Evolutionary conservation across 495 filamentous ascomycete species (phyloP), one percentile per base, ranked within the genome.

Genomic region (Tuber aestivum): DNA sequence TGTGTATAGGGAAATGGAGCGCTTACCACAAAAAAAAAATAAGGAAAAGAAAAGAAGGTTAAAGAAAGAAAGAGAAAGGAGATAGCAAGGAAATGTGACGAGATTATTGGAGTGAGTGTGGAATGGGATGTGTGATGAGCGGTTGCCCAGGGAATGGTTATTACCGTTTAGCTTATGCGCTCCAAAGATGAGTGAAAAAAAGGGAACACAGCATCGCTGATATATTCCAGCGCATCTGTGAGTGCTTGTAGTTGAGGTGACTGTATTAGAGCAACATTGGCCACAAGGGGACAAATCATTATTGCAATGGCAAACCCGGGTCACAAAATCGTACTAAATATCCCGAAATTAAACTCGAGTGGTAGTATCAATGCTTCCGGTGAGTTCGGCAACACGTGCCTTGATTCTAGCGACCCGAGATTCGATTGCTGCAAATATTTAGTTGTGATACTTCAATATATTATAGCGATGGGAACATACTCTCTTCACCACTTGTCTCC

Each of bases 361-460:
- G 44, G 45, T 79, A 32, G 70, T 41, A 38, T 95, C 92, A 87
- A 92, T 91, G 84, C 91, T 92, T 76, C 92, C 92, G 20, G 96
- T 99, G 81, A 99, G 84, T 84, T 97, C 93, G 69, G 95, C 95
- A 70, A 99, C 96, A 48, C 95, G 89, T 74, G 96, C 96, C 85
- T 97, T 97, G 88, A 99, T 99, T 74, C 96, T 92, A 48, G 95
- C 95, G 75, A 97, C 95, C 74, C 95, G 92, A 56, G 93, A 93
- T 84, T 99, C 95, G 79, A 99, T 97, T 41, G 94, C 93, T 96
- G 76, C 16, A 79, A 38, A 20, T 16, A 32, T 82, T 68, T 80
- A 74, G 65, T 27, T n/a, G 18, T 61, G 5, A 68, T 38, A 18
- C 40, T 12, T 37, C 23, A 20, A 70, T 18, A 32, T 76, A 7